Percentiles rank a stretch among this genome's conserved stretches.
phyloP scores from a whole-genome alignment of 2,329 filamentous ascomycete genomes.

The Neocatenulostroma microsporum region DNA sequence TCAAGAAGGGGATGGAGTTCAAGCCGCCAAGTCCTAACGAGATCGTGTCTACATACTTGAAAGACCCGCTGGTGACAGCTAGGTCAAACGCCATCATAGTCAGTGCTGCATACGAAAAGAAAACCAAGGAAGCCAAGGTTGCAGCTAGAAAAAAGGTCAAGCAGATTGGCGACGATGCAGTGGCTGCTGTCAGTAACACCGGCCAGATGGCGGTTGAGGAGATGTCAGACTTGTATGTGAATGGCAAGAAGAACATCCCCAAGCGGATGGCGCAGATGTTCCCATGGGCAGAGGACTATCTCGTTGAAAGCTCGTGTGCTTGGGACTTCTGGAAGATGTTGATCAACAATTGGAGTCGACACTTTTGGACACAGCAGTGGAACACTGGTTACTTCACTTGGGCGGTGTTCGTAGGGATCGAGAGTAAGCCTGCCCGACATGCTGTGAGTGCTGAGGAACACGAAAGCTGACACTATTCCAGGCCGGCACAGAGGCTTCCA shows the following conservation, averaged over 20 bases:
- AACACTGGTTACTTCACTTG: conserved; percentile 12
- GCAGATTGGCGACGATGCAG: neutral
- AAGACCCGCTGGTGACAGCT: no score
- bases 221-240: neutral
- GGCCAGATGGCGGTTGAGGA: neutral
- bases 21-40: no score
- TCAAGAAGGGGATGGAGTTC: no score
- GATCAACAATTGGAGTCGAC: conserved; percentile 6
- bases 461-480: neutral
- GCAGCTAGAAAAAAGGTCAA: neutral
- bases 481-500: conserved; percentile 6
- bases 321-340: conserved; percentile 14
- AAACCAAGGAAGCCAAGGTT: neutral
- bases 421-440: conserved; percentile 9
- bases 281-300: neutral
- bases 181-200: neutral
- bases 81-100: no score
- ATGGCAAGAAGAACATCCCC: neutral
- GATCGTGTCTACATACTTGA: no score
- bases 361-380: conserved; percentile 17
- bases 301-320: neutral
- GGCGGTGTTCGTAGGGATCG: conserved; percentile 11
- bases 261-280: neutral
- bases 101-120: no score
- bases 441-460: neutral